Evolutionary conservation across 208 protist species (phyloP).

Genomic region (Trypanosoma caninum): DNA sequence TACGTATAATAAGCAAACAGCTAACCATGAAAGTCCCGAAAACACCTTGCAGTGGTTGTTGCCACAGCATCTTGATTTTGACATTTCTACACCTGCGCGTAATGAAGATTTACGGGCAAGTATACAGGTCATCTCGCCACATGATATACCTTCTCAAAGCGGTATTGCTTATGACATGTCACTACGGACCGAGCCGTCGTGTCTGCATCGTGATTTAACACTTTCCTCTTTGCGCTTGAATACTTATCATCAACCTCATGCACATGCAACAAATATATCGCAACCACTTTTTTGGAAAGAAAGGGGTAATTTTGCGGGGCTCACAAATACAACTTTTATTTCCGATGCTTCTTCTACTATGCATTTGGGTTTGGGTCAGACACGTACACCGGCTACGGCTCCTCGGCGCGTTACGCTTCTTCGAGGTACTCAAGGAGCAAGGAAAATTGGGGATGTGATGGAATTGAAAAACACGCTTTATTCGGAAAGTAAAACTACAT

Average conservation of each 20-base stretch:
- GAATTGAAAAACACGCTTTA: conserved; percentile 17
- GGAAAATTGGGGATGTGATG: conserved; percentile 2
- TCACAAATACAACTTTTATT: neutral
- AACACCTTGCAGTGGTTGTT: neutral
- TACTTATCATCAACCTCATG: neutral
- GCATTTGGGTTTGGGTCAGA: neutral
- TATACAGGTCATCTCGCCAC: neutral
- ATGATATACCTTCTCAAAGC: neutral
- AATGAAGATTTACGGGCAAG: neutral
- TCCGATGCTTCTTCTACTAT: neutral
- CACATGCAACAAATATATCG: neutral
- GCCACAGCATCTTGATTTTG: conserved; percentile 6
- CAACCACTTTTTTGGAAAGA: neutral
- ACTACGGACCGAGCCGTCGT: neutral
- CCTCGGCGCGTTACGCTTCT: conserved; percentile 24
- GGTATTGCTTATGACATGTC: neutral
- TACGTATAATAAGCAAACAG: conserved; percentile 1
- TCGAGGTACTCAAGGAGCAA: conserved; percentile 2
- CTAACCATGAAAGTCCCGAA: conserved; percentile 8
- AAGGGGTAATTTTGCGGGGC: conserved; percentile 11
- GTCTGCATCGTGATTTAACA: neutral
- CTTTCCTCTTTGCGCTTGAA: neutral
- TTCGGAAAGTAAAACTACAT: conserved; percentile 6
- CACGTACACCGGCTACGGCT: conserved; percentile 21
- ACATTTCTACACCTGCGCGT: conserved; percentile 2